These are phyloP conservation scores for Gossypium mustelinum DNA, from an alignment of 345 rosid genomes.

Conservation along the genomic window DNA sequence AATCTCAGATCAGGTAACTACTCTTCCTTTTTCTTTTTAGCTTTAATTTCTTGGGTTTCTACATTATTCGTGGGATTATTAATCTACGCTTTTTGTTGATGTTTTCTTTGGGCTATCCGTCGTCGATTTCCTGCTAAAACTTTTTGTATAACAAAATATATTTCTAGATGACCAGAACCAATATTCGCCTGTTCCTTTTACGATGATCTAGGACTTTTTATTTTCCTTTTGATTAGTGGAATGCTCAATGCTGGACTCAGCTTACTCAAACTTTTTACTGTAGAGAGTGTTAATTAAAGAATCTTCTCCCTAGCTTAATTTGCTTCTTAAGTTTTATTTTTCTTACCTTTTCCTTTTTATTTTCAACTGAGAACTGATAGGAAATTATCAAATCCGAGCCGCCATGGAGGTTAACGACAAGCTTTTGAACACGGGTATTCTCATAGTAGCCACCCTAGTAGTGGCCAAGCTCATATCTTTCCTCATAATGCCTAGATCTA, in stretches of 20 bases:
- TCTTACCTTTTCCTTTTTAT: slow-evolving; percentile 1
- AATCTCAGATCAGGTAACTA: slow-evolving; percentile 14
- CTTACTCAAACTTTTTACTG: not conserved
- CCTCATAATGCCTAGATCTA: slow-evolving; percentile 52
- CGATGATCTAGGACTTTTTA: not conserved
- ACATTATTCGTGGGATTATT: not conserved
- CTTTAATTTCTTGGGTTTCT: not conserved
- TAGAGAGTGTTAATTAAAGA: not conserved
- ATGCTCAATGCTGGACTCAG: not conserved
- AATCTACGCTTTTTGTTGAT: not conserved
- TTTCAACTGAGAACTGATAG: slow-evolving; percentile 10
- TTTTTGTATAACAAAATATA: not conserved
- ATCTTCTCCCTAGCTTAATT: not conserved
- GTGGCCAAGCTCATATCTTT: slow-evolving; percentile 70
- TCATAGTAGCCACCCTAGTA: slow-evolving; percentile 59
- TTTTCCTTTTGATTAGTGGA: not conserved
- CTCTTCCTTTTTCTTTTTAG: not conserved
- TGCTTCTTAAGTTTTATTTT: not conserved
- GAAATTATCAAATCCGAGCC: slow-evolving; percentile 1
- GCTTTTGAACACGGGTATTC: slow-evolving; percentile 50
- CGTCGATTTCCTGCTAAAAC: not conserved
- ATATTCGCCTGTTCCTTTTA: not conserved
- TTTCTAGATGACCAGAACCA: not conserved
- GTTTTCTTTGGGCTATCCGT: not conserved
- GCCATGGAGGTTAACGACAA: slow-evolving; percentile 53